A percentile compares a stretch with the other conserved stretches of the same genome.
Conservation (phyloP, 2,329 filamentous ascomycete genomes). For the Aureobasidium sp. region DNA sequence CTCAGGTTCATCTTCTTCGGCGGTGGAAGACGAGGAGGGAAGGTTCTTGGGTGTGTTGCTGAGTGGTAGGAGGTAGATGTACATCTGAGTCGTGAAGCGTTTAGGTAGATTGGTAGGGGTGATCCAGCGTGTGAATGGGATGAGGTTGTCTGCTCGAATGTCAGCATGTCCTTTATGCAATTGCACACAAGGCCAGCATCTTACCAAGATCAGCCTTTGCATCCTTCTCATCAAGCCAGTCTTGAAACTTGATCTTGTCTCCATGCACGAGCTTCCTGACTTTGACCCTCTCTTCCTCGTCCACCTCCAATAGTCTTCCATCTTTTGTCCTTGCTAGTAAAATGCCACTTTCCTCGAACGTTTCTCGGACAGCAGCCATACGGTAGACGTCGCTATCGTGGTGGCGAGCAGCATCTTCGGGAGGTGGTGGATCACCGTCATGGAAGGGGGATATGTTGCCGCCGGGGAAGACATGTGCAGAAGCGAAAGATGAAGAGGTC, state of each 20-base stretch:
- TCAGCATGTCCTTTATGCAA: background rate
- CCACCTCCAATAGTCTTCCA: constrained; percentile 54
- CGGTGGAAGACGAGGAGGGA: constrained; percentile 25
- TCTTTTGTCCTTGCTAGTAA: constrained; percentile 56
- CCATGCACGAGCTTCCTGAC: constrained; percentile 64
- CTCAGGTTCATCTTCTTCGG: constrained; percentile 32
- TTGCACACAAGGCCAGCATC: background rate
- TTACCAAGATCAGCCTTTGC: constrained; percentile 59
- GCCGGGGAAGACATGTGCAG: constrained; percentile 91
- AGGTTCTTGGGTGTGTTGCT: constrained; percentile 23
- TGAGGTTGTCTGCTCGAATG: constrained; percentile 47
- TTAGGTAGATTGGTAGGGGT: constrained; percentile 67
- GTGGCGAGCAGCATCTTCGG: constrained; percentile 52
- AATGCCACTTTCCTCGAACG: constrained; percentile 92
- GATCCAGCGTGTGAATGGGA: constrained; percentile 88
- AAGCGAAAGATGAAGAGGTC: constrained; percentile 76
- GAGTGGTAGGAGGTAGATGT: constrained; percentile 77
- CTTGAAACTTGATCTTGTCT: constrained; percentile 56
- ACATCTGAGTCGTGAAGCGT: constrained; percentile 94
- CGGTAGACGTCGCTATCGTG: constrained; percentile 66
- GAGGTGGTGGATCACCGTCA: constrained; percentile 56
- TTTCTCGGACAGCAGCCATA: constrained; percentile 79
- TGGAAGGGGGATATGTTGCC: constrained; percentile 73
- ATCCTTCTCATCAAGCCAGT: constrained; percentile 55
- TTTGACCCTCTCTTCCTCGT: constrained; percentile 52